Base-by-base conservation (phyloP, 305 asterid genomes). In the Fraxinus ornus region DNA sequence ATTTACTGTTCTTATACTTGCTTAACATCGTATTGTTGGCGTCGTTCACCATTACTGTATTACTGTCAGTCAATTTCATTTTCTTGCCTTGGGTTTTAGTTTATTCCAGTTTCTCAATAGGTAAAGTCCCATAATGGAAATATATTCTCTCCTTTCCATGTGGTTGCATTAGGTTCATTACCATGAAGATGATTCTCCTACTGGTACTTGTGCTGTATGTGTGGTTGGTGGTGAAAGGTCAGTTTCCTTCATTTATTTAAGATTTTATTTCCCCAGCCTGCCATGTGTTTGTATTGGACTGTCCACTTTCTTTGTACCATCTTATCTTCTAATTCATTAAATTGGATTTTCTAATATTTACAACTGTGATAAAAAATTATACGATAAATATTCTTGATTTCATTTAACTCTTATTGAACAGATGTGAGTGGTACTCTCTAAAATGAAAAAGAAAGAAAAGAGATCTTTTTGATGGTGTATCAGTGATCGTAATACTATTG, bases 131-230 rank as follows among this genome's bases (percentile, higher is more conserved):
- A 57, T 77, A n/a, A 57, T 75, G 41, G 1, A 76, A 72, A 78
- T 49, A 41, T 75, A 10, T 22, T 73, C 68, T 55, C 35, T 68
- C 44, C 36, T 64, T 19, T 70, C 77, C 75, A 78, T 10, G 1
- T 78, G 85, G 70, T 55, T 39, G 47, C 7, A 62, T 80, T 77
- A 96, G 98, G 98, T 93, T 89, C 95, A 91, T 85, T 96, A 94
- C 86, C 87, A 91, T 62, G 99, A 94, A 87, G 98, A 94, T 39
- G 98, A 96, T 28, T 77, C 96, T 81, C 93, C 97, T 62, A 96
- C 98, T 6, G 99, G 98, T 71, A 96, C 98, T 82, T 96, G 99
- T 82, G 98, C 91, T 70, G 97, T 96, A 57, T 96, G 98, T 76
- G 98, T 96, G 78, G 81, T 92, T 72, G 98, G 98, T 60, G 97